Evolutionary conservation across 345 rosid genomes (phyloP), one percentile per base, ranked within the genome.

Genomic region (Syzygium aromaticum): DNA sequence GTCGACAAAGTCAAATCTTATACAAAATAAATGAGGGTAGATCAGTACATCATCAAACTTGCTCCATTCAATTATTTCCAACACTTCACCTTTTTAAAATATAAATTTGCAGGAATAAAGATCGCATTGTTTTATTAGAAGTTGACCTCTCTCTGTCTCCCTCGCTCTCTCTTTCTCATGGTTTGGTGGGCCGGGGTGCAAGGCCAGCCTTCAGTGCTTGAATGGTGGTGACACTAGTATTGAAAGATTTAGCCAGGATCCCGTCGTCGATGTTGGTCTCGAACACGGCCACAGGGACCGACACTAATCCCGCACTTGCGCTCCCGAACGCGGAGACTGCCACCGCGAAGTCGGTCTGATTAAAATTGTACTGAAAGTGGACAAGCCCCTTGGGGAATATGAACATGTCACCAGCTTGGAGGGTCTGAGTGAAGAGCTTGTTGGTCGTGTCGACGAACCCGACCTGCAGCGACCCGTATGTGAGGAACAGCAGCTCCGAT

Each of bases 361-460:
- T 77, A 17, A 54, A 4, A 30, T 90, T 90, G 86, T 46, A 87
- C 54, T 90, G 91, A 67, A 27, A 90, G 59, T 90, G 91, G 59
- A 90, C 85, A 1, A 90, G 77, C 9, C 91, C 89, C 63, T 88
- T 90, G 14, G 91, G 90, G 59, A 90, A 88, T 19, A 90, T 82
- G 86, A 88, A 90, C 54, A 88, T 59, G 86, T 88, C 91, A 3
- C 92, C 92, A 0, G 84, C 67, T 17, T 88, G 82, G 15, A 88
- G 86, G 28, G 90, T 88, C 51, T 87, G 88, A 10, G 46, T 86
- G 51, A 56, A 90, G 49, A 88, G 91, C 82, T 86, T 87, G 85
- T 88, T 85, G 46, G 87, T 85, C 8, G 90, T 88, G 91, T 90
- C 90, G 10, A 90, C 67, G 27, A 88, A 87, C 5, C 91, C 90